Evolutionary conservation across 2,329 filamentous ascomycete species (phyloP).

Genomic region (Arthrobotrys pseudoclavata): DNA sequence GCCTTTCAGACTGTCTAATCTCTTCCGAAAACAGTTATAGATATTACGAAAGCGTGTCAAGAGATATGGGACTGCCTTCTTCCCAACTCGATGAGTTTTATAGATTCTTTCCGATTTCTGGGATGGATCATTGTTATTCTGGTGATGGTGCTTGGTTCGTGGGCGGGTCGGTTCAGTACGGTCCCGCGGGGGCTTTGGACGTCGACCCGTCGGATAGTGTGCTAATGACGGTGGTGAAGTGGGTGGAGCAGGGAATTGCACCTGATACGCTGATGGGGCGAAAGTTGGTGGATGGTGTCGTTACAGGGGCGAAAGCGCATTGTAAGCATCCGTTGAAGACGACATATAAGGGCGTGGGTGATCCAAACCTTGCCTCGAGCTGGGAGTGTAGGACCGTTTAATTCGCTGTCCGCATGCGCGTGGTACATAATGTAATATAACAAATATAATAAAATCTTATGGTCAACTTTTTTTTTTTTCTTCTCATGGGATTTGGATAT

Average conservation of each 20-base stretch:
- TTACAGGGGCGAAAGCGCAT: constrained; percentile 31
- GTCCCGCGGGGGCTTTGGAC: constrained; percentile 20
- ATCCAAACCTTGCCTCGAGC: constrained; percentile 41
- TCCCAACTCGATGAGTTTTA: constrained; percentile 64
- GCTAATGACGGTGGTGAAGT: constrained; percentile 69
- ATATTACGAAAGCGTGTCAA: constrained; percentile 43
- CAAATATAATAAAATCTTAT: not conserved
- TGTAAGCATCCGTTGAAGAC: constrained; percentile 52
- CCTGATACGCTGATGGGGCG: constrained; percentile 64
- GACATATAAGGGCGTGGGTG: constrained; percentile 37
- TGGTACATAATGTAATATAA: constrained; percentile 6
- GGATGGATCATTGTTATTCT: constrained; percentile 65
- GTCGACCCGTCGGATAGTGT: constrained; percentile 39
- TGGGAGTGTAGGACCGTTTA: constrained; percentile 40
- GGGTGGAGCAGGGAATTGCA: constrained; percentile 68
- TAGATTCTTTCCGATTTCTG: constrained; percentile 65
- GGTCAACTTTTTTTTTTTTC: not conserved
- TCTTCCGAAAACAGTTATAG: constrained; percentile 31
- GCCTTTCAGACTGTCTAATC: constrained; percentile 61
- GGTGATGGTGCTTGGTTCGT: constrained; percentile 62
- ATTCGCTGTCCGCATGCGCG: not conserved
- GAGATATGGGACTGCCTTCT: constrained; percentile 37
- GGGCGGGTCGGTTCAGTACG: constrained; percentile 40
- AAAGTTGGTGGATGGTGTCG: constrained; percentile 22
- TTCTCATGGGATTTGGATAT: not conserved